phyloP scores from a whole-genome alignment of 768 basidiomycete species.

The Mycena indigotica region DNA sequence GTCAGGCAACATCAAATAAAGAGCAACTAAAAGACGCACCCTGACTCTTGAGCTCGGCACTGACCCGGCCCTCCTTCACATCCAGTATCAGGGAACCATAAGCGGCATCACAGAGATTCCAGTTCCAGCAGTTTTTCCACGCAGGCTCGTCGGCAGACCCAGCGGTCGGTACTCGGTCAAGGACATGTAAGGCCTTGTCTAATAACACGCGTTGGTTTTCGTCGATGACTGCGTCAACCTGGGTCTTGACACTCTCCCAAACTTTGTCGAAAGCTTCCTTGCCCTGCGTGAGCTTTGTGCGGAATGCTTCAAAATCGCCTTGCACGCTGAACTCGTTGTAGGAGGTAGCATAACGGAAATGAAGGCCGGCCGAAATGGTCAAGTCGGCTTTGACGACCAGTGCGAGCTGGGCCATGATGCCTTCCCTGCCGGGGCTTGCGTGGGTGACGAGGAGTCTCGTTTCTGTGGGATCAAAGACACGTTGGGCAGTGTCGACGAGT shows the following conservation, averaged over 20 bases:
- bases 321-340: constrained; percentile 98
- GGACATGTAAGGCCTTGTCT: constrained; percentile 85
- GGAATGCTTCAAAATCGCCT: constrained; percentile 84
- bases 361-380: constrained; percentile 90
- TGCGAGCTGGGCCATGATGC: constrained; percentile 87
- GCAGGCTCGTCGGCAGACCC: constrained; percentile 80
- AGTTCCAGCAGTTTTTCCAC: constrained; percentile 99
- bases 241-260: constrained; percentile 91
- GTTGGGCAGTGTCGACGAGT: constrained; percentile 94
- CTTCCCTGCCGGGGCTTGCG: constrained; percentile 90
- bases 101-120: constrained; percentile 96
- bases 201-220: constrained; percentile 86
- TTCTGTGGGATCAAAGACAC: constrained; percentile 90
- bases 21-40: constrained; percentile 48
- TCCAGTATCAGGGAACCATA: constrained; percentile 89
- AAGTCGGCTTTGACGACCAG: constrained; percentile 93
- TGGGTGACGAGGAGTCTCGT: constrained; percentile 93
- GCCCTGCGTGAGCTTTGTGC: constrained; percentile 73
- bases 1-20: constrained; percentile 1
- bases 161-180: constrained; percentile 75
- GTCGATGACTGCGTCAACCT: constrained; percentile 91
- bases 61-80: constrained; percentile 88
- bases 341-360: constrained; percentile 94
- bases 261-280: constrained; percentile 87
- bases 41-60: constrained; percentile 89